These are phyloP conservation scores for Kluyveromyces marxianus DNA, from an alignment of 1,139 yeast species.

Conservation along the genomic window DNA sequence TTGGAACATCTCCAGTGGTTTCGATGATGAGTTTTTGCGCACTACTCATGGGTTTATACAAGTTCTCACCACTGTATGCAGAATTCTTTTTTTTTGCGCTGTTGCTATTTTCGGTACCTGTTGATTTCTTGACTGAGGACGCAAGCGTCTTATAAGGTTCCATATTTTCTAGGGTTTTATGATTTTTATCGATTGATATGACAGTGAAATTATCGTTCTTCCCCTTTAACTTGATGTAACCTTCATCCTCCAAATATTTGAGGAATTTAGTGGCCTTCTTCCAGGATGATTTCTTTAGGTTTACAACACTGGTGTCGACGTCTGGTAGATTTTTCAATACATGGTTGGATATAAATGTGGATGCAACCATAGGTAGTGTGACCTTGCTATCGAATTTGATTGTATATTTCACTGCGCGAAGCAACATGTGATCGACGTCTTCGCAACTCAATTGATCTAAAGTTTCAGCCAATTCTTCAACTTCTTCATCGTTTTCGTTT, in stretches of 20 bases:
- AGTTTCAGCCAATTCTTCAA: slow-evolving; percentile 25
- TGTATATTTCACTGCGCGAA: slow-evolving; percentile 61
- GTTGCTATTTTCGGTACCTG: slow-evolving; percentile 6
- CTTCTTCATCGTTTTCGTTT: slow-evolving; percentile 7
- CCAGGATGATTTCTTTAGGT: slow-evolving; percentile 80
- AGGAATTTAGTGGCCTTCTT: slow-evolving; percentile 79
- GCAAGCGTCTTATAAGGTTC: slow-evolving; percentile 42
- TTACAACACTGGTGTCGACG: slow-evolving; percentile 42
- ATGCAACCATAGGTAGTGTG: slow-evolving; percentile 56
- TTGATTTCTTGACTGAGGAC: slow-evolving; percentile 7
- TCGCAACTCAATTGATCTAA: slow-evolving; percentile 42
- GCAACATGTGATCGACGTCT: slow-evolving; percentile 74
- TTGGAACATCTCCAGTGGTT: neutral
- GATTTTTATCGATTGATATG: slow-evolving; percentile 41
- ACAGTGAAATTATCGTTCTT: slow-evolving; percentile 65
- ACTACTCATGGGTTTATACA: slow-evolving; percentile 47
- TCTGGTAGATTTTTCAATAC: slow-evolving; percentile 64
- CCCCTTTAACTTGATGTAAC: slow-evolving; percentile 62
- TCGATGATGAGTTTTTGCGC: neutral
- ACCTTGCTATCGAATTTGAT: slow-evolving; percentile 47
- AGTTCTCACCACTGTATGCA: slow-evolving; percentile 29
- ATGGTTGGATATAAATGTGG: slow-evolving; percentile 66
- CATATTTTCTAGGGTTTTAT: slow-evolving; percentile 48
- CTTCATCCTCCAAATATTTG: slow-evolving; percentile 75
- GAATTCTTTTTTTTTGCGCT: neutral